phyloP scores from a whole-genome alignment of 345 rosid genomes.

The rapeseed (Brassica napus) region Da-Ae NC_063446.1:20322501-20323000 shows the following conservation, averaged over 20 bases:
- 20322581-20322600: constrained; percentile 33
- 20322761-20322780: neutral
- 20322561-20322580: constrained; percentile 27
- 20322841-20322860: neutral
- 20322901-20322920: neutral
- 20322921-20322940: too few relatives aligned
- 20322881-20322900: neutral
- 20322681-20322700: constrained; percentile 9
- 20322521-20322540: constrained; percentile 18
- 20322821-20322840: neutral
- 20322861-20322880: neutral
- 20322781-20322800: constrained; percentile 8
- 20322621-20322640: constrained; percentile 20
- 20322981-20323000: neutral
- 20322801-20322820: neutral
- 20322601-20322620: constrained; percentile 32
- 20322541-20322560: constrained; percentile 25
- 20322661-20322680: neutral
- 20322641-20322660: constrained; percentile 31
- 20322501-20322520: constrained; percentile 7
- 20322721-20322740: constrained; percentile 1
- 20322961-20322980: neutral
- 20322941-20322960: neutral
- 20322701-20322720: constrained; percentile 20
- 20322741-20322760: constrained; percentile 7